Conservation (phyloP, 441 rosid species). For the Aleurites moluccanus region DNA sequence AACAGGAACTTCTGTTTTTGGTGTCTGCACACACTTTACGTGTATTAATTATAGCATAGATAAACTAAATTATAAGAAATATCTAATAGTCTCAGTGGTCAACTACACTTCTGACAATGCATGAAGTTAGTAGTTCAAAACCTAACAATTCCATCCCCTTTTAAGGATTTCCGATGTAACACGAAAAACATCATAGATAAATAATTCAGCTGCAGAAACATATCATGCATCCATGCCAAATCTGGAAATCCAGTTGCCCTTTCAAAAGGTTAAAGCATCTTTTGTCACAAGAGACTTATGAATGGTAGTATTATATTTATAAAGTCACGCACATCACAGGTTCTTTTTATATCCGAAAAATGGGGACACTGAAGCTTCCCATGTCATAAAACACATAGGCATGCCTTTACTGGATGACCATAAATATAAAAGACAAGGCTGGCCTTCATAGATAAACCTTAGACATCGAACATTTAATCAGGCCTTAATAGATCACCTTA, state of each 20-base stretch:
- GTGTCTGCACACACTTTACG: no score
- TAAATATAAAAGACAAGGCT: background rate
- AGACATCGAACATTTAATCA: constrained; percentile 12
- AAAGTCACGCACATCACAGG: background rate
- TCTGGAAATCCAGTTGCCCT: background rate
- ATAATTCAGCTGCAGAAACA: background rate
- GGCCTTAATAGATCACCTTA: constrained; percentile 22
- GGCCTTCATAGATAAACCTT: constrained; percentile 14
- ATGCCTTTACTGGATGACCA: no score
- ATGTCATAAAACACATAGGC: background rate
- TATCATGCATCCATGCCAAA: background rate
- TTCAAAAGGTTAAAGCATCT: constrained; percentile 1
- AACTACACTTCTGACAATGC: no score
- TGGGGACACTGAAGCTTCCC: background rate
- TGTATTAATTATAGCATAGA: no score
- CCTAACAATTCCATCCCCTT: no score
- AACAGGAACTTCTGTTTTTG: no score
- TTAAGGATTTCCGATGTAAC: no score
- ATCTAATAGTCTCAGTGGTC: no score
- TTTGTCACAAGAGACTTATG: background rate
- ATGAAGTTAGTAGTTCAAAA: no score
- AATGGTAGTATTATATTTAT: background rate
- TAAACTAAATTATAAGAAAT: no score
- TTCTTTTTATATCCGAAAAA: background rate
- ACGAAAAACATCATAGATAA: no score